A percentile compares a stretch with the other conserved stretches of the same genome.
phyloP scores from a whole-genome alignment of 148 eudicot genomes.

The Rhododendron ferrugineum region DNA sequence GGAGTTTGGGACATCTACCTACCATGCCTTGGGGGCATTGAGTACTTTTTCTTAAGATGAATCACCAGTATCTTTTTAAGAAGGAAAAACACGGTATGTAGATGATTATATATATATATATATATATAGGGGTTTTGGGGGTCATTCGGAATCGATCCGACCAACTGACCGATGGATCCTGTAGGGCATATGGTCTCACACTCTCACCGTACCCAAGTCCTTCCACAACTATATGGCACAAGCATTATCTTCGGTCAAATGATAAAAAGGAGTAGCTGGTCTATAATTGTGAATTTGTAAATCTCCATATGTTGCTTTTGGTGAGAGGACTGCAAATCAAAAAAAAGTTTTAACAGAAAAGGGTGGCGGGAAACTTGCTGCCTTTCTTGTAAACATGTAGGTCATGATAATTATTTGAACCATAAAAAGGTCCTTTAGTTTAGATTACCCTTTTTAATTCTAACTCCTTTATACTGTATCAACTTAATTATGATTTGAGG shows the following conservation, averaged over 20 bases:
- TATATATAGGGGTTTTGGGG: not conserved
- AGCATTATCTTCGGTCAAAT: not conserved
- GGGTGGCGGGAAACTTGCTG: not conserved
- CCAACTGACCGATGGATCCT: not conserved
- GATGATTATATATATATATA: too few species aligned
- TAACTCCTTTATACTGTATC: not conserved
- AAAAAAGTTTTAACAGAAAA: not conserved
- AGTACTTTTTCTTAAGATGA: too few species aligned
- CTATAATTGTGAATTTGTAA: not conserved
- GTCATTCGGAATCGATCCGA: not conserved
- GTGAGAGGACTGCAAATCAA: not conserved
- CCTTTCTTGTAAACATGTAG: conserved; percentile 4
- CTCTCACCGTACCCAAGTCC: too few species aligned
- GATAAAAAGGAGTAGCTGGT: not conserved
- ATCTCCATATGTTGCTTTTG: not conserved
- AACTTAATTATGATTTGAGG: not conserved
- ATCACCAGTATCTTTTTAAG: not conserved
- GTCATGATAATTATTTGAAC: not conserved
- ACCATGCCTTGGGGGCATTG: not conserved
- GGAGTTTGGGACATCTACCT: not conserved
- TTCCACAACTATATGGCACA: not conserved
- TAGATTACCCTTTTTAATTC: not conserved
- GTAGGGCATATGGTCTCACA: not conserved
- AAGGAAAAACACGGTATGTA: not conserved
- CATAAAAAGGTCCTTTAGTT: not conserved